Percentiles rank a stretch among this genome's conserved stretches.
phyloP scores from a whole-genome alignment of 2,329 filamentous ascomycete species.

The Albifimbria verrucaria region DNA sequence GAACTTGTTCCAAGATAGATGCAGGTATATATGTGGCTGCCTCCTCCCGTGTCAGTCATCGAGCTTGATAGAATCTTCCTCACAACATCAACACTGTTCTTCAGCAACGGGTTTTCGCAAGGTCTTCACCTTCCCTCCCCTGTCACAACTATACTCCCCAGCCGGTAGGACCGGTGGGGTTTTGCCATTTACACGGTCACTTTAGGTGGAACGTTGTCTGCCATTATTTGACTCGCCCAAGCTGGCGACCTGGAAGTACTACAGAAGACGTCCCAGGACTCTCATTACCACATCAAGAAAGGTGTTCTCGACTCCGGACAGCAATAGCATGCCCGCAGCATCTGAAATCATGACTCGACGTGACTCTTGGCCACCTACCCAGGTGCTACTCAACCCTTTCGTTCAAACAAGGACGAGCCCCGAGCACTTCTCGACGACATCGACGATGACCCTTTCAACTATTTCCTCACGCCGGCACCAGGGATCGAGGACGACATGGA shows the following conservation, averaged over 20 bases:
- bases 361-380: conserved; percentile 52
- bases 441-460: conserved; percentile 52
- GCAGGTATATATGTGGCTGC: background rate
- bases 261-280: conserved; percentile 10
- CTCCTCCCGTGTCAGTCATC: background rate
- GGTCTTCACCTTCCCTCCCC: background rate
- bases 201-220: background rate
- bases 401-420: conserved; percentile 36
- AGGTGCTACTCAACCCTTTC: conserved; percentile 42
- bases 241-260: conserved; percentile 12
- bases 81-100: background rate
- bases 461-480: conserved; percentile 51
- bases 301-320: background rate
- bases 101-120: background rate
- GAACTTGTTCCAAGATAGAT: too few relatives aligned
- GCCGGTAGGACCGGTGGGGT: conserved; percentile 5
- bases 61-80: background rate
- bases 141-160: background rate
- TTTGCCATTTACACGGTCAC: background rate
- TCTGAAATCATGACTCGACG: conserved; percentile 30
- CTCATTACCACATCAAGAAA: conserved; percentile 2
- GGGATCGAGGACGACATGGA: conserved; percentile 37
- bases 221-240: conserved; percentile 4
- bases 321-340: conserved; percentile 31
- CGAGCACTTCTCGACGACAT: conserved; percentile 45